Conservation (phyloP, 345 rosid species). For the Hypericum perforatum region DNA sequence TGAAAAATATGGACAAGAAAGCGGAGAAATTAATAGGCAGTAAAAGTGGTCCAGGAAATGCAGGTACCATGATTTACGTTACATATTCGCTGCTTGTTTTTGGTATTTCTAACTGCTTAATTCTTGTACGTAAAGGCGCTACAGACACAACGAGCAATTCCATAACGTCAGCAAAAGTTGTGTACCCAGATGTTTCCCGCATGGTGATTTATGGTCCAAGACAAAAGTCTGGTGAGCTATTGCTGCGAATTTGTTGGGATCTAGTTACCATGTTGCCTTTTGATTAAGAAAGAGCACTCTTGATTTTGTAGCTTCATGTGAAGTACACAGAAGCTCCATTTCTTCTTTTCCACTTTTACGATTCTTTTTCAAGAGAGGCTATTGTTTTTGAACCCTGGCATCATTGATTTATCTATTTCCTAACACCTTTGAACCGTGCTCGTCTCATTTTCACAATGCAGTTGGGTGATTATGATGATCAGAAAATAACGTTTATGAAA, state of each 20-base stretch:
- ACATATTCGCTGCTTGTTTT: conserved; percentile 3
- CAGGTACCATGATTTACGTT: conserved; percentile 27
- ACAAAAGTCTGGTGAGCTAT: conserved; percentile 52
- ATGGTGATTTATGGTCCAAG: conserved; percentile 65
- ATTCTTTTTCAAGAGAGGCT: no score
- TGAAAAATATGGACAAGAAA: conserved; percentile 59
- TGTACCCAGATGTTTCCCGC: conserved; percentile 59
- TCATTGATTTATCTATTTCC: no score
- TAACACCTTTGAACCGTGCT: no score
- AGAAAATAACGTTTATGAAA: no score
- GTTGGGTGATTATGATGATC: no score
- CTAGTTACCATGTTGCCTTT: no score
- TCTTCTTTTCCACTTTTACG: no score
- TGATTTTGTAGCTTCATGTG: no score
- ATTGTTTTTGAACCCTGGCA: no score
- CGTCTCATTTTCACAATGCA: no score
- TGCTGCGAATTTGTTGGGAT: not conserved
- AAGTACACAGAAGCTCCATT: no score
- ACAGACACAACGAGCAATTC: conserved; percentile 28
- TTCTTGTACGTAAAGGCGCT: conserved; percentile 27
- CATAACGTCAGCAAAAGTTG: conserved; percentile 35
- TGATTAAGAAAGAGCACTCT: no score
- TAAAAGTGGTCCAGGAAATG: conserved; percentile 29
- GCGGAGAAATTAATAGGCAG: conserved; percentile 45
- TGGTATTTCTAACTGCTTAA: conserved; percentile 8